These are phyloP conservation scores for Scheffersomyces illinoinensis DNA, from an alignment of 1,139 yeast genomes.

Conservation along the genomic window DNA sequence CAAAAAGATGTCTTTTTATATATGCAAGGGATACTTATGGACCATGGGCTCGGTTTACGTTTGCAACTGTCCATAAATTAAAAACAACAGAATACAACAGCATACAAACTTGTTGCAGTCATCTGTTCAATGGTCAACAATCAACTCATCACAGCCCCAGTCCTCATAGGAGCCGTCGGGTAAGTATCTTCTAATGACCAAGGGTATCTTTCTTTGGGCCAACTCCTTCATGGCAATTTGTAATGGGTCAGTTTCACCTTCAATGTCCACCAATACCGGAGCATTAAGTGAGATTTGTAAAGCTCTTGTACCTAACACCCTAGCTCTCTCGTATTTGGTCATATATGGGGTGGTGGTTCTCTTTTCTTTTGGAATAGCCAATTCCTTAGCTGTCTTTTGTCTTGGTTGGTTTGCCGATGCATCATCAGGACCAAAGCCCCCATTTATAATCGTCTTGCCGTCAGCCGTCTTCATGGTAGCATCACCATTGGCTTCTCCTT, in stretches of 20 bases:
- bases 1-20: not conserved
- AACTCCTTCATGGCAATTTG: constrained; percentile 97
- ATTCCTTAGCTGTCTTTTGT: constrained; percentile 67
- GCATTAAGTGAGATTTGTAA: constrained; percentile 97
- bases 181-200: constrained; percentile 90
- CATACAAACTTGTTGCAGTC: not conserved
- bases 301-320: constrained; percentile 95
- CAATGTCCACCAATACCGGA: constrained; percentile 95
- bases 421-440: constrained; percentile 64
- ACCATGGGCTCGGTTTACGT: not conserved
- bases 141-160: constrained; percentile 98
- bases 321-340: constrained; percentile 97
- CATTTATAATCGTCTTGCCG: constrained; percentile 70
- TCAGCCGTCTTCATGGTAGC: constrained; percentile 64
- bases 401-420: constrained; percentile 46
- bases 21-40: not conserved
- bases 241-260: constrained; percentile 99
- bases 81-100: not conserved
- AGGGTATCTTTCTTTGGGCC: constrained; percentile 90
- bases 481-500: constrained; percentile 31
- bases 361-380: constrained; percentile 85
- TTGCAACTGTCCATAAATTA: not conserved
- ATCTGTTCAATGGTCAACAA: constrained; percentile 65
- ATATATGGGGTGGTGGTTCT: constrained; percentile 96
- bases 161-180: constrained; percentile 98